Conservation (phyloP, 108 stramenopile genomes). For the Discostella pseudostelligera region DNA sequence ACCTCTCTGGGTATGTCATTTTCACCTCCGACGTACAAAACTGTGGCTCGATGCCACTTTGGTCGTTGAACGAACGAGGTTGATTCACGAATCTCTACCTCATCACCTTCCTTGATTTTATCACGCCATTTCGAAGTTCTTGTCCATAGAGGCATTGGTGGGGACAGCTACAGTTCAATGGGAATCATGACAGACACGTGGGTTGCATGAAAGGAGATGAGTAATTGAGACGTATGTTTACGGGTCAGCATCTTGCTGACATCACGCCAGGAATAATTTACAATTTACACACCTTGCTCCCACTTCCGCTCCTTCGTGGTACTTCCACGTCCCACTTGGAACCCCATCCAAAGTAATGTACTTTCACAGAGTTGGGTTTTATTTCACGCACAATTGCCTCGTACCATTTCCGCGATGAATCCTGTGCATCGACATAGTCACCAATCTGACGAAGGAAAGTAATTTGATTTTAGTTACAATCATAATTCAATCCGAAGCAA, state of each 20-base stretch:
- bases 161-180: slow-evolving; percentile 27
- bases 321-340: slow-evolving; percentile 64
- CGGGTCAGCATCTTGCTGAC: too few relatives aligned
- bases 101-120: slow-evolving; percentile 49
- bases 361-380: slow-evolving; percentile 55
- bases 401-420: slow-evolving; percentile 75
- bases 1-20: slow-evolving; percentile 38
- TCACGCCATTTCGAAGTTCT: slow-evolving; percentile 67
- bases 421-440: slow-evolving; percentile 84
- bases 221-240: too few relatives aligned
- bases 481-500: background rate
- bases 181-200: background rate
- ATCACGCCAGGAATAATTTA: too few relatives aligned
- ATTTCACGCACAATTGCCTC: slow-evolving; percentile 69
- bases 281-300: slow-evolving; percentile 14
- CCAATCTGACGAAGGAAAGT: slow-evolving; percentile 46
- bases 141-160: slow-evolving; percentile 69
- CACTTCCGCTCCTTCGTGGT: slow-evolving; percentile 29
- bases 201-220: background rate
- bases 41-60: slow-evolving; percentile 71
- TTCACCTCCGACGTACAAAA: slow-evolving; percentile 49
- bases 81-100: slow-evolving; percentile 69
- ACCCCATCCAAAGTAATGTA: slow-evolving; percentile 83
- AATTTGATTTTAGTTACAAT: background rate
- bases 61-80: slow-evolving; percentile 54